Evolutionary conservation across 805 yeast genomes (phyloP), one percentile per base, ranked within the genome.

Genomic region (Geotrichum ghanense): DNA sequence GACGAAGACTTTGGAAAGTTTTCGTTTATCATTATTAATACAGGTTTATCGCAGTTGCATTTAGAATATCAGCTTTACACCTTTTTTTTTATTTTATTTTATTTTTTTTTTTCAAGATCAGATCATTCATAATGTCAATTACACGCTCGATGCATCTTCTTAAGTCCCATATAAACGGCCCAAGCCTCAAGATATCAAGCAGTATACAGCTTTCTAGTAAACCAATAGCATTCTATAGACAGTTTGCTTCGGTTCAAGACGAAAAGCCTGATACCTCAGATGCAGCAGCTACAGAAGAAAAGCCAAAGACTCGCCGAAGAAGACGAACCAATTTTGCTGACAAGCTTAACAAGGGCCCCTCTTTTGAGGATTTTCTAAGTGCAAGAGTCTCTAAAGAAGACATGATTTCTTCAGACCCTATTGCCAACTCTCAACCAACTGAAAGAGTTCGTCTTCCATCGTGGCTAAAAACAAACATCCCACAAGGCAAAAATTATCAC

Each of bases 401-500:
- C 23, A 42, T 37, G 2, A 64, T 71, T 67, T 55, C 71, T 1
- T 56, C 77, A 7, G 97, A 89, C 67, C 95, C 95, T 2, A 72
- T 89, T 27, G 56, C 59, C 3, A 64, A 65, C 3, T 67, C 68
- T 3, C 45, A 56, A 22, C 52, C 61, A 1, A 55, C 52, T 17
- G 67, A 65, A 41, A 60, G 61, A 42, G 73, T 71, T 44, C 74
- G 95, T 56, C 69, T 92, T 48, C 99, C 99, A 2, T 69, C 77
- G 42, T 92, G 99, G 99, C 72, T 92, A 46, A 88, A 86, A 62
- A 95, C 89, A 2, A 95, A 95, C 2, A 90, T 92, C 51, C 98
- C 98, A n/a, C 86, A 85, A 67, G 99, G 99, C 41, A 74, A 79
- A 52, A 81, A 83, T 22, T 92, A 77, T 63, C 80, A 80, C 56